Evolutionary conservation across 2,329 filamentous ascomycete species (phyloP), one percentile per base, ranked within the genome.

Genomic region (Geosmithia putterillii): DNA sequence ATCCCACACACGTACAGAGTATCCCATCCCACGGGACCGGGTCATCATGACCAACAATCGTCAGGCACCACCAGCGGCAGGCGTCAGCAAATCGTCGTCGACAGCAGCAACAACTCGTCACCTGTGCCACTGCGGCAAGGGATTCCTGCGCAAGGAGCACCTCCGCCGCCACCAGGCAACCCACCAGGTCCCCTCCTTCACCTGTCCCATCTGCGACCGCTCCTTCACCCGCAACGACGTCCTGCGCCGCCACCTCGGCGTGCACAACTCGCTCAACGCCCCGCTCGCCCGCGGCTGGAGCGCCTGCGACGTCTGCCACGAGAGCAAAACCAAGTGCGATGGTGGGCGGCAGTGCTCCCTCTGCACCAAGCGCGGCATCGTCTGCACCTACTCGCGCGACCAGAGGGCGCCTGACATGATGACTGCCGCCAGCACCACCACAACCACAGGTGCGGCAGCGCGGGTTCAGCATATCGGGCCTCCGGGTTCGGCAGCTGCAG

Each of bases 281-380:
- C 55, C 57, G 6, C 56, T 59, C 22, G 52, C 54, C 5, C 56
- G 65, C 39, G 58, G 57, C 20, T 61, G 60, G 22, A 55, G 58
- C 7, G 66, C 67, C 9, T 70, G 67, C 41, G 57, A 66, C 47
- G 55, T 61, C 7, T 70, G 66, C 22, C 66, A 65, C 40, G 52
- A 59, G n/a, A 66, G 62, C 46, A 70, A 69, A 51, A 66, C 61
- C 2, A 67, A 65, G 46, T 69, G 66, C 41, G 60, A 65, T 45
- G 66, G 66, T 2, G 60, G 62, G 12, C 44, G 51, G 2, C 56
- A 54, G 20, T 69, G 66, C 38, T 57, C 59, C 1, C 58, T 63
- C 2, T 69, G 66, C 39, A 47, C 49, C 4, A 67, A 65, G 47
- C 57, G 61, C 44, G 57, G 56, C 2, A 57, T 65, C 17, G 47